Conservation (phyloP, 305 asterid genomes). For the Fraxinus floribunda region DNA sequence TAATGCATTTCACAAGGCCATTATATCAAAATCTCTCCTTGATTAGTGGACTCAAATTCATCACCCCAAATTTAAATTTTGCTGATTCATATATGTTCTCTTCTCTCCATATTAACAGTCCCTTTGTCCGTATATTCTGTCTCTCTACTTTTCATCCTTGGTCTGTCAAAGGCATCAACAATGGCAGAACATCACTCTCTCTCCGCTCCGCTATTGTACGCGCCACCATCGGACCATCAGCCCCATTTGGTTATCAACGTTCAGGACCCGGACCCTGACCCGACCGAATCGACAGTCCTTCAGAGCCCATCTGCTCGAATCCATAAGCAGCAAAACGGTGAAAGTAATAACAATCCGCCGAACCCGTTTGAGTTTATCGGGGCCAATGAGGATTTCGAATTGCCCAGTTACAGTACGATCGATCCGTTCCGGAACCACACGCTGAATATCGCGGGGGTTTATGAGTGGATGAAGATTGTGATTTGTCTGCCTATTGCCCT, state of each 20-base stretch:
- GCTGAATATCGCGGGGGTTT: constrained; percentile 65
- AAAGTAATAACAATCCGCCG: not conserved
- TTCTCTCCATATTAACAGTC: not conserved
- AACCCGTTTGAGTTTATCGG: constrained; percentile 68
- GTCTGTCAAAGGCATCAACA: constrained; percentile 20
- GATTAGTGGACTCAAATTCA: not conserved
- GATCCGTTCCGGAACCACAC: constrained; percentile 86
- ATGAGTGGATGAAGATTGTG: constrained; percentile 87
- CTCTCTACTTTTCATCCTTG: constrained; percentile 8
- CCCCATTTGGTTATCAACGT: constrained; percentile 61
- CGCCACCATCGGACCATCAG: constrained; percentile 29
- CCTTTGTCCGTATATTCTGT: not conserved
- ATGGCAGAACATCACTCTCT: constrained; percentile 50
- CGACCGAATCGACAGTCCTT: constrained; percentile 20
- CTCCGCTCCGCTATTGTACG: constrained; percentile 58
- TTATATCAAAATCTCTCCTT: not conserved
- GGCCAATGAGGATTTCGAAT: constrained; percentile 48
- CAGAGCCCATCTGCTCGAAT: constrained; percentile 11
- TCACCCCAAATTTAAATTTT: not conserved
- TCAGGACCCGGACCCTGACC: constrained; percentile 29
- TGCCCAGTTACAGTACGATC: constrained; percentile 61
- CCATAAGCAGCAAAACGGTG: constrained; percentile 26
- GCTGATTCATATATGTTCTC: not conserved
- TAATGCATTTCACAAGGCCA: not conserved
- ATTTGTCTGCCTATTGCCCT: constrained; percentile 70